Percentiles rank a stretch among this genome's conserved stretches.
Conservation (phyloP, 2,329 filamentous ascomycete genomes). For the Colletotrichum cordylinicola region DNA sequence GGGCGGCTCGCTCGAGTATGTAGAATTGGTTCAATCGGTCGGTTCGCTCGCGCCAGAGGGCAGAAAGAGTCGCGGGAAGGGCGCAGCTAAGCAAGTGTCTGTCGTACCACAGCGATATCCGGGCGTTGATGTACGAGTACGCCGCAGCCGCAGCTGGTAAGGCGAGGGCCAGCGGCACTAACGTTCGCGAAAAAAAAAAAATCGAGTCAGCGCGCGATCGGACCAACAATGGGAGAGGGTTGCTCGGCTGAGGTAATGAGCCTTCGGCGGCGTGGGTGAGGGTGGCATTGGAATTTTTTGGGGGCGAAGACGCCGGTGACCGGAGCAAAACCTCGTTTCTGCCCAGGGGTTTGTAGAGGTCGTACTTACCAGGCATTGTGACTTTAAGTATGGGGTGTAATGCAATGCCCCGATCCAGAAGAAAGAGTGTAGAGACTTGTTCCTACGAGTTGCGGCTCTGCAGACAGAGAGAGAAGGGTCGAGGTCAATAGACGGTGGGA, state of each 20-base stretch:
- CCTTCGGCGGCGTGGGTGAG: neutral
- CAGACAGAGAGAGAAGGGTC: neutral
- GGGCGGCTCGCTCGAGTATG: constrained; percentile 70
- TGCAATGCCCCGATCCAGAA: neutral
- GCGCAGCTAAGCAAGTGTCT: constrained; percentile 61
- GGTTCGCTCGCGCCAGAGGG: constrained; percentile 53
- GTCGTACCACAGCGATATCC: constrained; percentile 72
- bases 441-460: neutral
- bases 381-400: neutral
- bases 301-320: neutral
- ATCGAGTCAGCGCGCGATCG: neutral
- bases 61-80: constrained; percentile 48
- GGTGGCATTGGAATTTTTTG: neutral
- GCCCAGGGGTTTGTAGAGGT: neutral
- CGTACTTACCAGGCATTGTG: constrained; percentile 17
- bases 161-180: constrained; percentile 60
- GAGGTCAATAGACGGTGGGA: neutral
- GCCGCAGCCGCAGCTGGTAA: constrained; percentile 69
- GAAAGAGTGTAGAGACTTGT: neutral
- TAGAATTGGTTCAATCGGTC: constrained; percentile 79
- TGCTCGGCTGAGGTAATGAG: neutral
- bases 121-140: constrained; percentile 81
- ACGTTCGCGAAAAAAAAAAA: neutral
- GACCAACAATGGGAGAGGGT: neutral
- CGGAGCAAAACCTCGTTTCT: neutral